Conservation (phyloP, 345 rosid species). For the Citrus inodora region DNA sequence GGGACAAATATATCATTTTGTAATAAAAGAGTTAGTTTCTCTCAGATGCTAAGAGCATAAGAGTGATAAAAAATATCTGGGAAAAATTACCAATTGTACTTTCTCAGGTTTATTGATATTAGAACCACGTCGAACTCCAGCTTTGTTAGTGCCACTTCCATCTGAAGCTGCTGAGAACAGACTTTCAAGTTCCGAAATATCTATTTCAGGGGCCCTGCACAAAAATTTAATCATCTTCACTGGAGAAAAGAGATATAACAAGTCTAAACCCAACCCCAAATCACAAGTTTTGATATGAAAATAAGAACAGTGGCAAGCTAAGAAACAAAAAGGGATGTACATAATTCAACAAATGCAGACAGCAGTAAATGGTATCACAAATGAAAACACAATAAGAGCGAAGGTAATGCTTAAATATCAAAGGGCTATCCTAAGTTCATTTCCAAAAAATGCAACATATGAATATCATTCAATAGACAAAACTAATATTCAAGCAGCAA, state of each 20-base stretch:
- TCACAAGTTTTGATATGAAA: not conserved
- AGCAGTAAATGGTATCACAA: not conserved
- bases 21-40: not conserved
- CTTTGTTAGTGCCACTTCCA: slow-evolving; percentile 49
- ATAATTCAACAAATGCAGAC: not conserved
- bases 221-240: slow-evolving; percentile 15
- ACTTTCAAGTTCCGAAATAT: slow-evolving; percentile 93
- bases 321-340: not conserved
- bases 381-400: not conserved
- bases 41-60: not conserved
- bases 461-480: not conserved
- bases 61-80: not conserved
- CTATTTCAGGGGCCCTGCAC: slow-evolving; percentile 96
- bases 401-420: not conserved
- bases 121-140: slow-evolving; percentile 78
- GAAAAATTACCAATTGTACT: slow-evolving; percentile 76
- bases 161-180: slow-evolving; percentile 84
- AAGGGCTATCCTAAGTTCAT: not conserved
- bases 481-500: not conserved
- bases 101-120: slow-evolving; percentile 83
- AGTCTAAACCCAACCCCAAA: not conserved
- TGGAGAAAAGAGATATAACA: slow-evolving; percentile 8
- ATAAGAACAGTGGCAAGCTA: not conserved
- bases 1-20: not conserved
- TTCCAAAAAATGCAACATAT: not conserved